Percentiles rank a stretch among this genome's conserved stretches.
These are phyloP conservation scores for Cladochytrium tenue DNA, from an alignment of 371 early-diverging fungal genomes.

Conservation along the genomic window DNA sequence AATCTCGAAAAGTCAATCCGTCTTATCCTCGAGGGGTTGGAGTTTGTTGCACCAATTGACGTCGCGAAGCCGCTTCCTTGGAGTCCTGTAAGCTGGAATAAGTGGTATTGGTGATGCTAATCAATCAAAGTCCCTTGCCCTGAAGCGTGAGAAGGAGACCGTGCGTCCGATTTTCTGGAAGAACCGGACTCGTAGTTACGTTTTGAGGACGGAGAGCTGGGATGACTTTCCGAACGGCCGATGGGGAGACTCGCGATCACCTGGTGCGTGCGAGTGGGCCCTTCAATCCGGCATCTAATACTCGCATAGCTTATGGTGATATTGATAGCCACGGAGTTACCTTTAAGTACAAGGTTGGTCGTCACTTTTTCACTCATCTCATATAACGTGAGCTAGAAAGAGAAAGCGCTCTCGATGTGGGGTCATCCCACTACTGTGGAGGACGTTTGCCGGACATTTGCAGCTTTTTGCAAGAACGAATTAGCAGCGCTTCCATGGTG, in stretches of 20 bases:
- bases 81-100: slow-evolving; percentile 69
- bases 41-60: slow-evolving; percentile 75
- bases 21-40: slow-evolving; percentile 75
- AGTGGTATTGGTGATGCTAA: slow-evolving; percentile 2
- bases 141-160: slow-evolving; percentile 86
- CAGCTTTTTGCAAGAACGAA: slow-evolving; percentile 76
- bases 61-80: slow-evolving; percentile 88
- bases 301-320: slow-evolving; percentile 85
- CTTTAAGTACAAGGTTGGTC: slow-evolving; percentile 67
- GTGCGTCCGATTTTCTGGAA: slow-evolving; percentile 98
- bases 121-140: slow-evolving; percentile 57
- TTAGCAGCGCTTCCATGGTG: slow-evolving; percentile 89
- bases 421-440: slow-evolving; percentile 64
- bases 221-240: slow-evolving; percentile 98
- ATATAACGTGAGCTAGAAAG: slow-evolving; percentile 15
- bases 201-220: slow-evolving; percentile 92
- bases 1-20: slow-evolving; percentile 87
- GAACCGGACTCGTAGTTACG: slow-evolving; percentile 89
- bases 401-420: slow-evolving; percentile 71
- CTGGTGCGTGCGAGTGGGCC: slow-evolving; percentile 18
- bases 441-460: slow-evolving; percentile 78
- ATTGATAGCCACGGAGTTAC: slow-evolving; percentile 87
- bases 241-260: slow-evolving; percentile 94
- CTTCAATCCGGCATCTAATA: background rate
- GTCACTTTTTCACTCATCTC: slow-evolving; percentile 10